phyloP scores from a whole-genome alignment of 2,329 filamentous ascomycete species.

The Nemania sp. region DNA sequence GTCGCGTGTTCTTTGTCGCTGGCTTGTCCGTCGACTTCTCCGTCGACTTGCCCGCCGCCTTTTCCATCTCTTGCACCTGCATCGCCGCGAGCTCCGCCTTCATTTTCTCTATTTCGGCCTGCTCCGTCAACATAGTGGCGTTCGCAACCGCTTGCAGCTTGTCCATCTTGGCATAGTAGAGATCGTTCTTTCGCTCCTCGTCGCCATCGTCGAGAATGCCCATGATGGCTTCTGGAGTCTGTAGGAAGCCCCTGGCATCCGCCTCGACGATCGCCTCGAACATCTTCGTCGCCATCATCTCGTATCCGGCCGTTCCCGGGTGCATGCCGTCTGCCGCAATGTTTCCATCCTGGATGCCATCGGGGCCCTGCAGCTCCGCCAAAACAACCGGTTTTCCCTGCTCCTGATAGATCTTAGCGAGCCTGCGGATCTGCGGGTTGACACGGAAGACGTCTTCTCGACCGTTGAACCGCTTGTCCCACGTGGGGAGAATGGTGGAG shows the following conservation, averaged over 20 bases:
- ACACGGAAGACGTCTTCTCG: conserved; percentile 40
- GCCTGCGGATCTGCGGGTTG: conserved; percentile 40
- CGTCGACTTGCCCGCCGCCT: conserved; percentile 25
- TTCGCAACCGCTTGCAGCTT: conserved; percentile 37
- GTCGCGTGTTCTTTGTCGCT: conserved; percentile 10
- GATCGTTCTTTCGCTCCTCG: conserved; percentile 38
- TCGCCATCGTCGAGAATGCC: conserved; percentile 41
- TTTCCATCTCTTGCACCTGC: conserved; percentile 24
- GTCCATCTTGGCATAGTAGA: conserved; percentile 32
- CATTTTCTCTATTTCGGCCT: conserved; percentile 38
- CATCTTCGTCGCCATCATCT: conserved; percentile 43
- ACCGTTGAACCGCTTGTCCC: conserved; percentile 41
- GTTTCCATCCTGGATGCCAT: conserved; percentile 40
- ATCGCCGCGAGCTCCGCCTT: conserved; percentile 35
- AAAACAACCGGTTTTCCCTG: conserved; percentile 40
- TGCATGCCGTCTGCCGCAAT: conserved; percentile 40
- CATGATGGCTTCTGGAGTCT: conserved; percentile 37
- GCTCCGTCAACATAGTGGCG: conserved; percentile 31
- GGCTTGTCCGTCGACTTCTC: conserved; percentile 22
- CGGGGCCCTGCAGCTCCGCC: conserved; percentile 42
- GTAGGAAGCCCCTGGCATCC: conserved; percentile 39
- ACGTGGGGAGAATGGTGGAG: conserved; percentile 40
- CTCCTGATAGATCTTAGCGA: conserved; percentile 39
- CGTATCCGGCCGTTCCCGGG: conserved; percentile 40
- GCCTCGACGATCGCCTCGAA: conserved; percentile 42